A percentile compares a stretch with the other conserved stretches of the same genome.
These are phyloP conservation scores for Taiwanofungus camphoratus DNA, from an alignment of 1,284 basidiomycete genomes.

Conservation along the genomic window DNA sequence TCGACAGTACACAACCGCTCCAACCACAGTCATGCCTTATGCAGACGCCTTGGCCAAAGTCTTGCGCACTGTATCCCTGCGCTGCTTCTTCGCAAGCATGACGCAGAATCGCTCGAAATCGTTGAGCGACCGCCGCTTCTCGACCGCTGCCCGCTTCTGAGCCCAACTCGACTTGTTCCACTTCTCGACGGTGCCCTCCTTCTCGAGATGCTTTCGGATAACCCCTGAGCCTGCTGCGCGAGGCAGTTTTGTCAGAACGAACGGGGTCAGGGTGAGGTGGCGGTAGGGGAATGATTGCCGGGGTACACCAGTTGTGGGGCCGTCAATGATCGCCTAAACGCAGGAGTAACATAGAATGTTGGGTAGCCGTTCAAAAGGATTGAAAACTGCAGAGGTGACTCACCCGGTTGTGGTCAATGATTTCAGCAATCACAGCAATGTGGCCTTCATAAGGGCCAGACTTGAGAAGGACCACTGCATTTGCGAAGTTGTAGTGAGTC, in stretches of 20 bases:
- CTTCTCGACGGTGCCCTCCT: slow-evolving; percentile 68
- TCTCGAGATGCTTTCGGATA: slow-evolving; percentile 87
- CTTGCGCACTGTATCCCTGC: slow-evolving; percentile 69
- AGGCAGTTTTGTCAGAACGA: slow-evolving; percentile 82
- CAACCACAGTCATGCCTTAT: slow-evolving; percentile 8
- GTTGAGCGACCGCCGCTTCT: slow-evolving; percentile 73
- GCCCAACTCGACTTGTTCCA: slow-evolving; percentile 91
- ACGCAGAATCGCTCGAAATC: slow-evolving; percentile 90
- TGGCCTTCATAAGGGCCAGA: slow-evolving; percentile 82
- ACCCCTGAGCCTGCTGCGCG: slow-evolving; percentile 80
- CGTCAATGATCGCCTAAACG: slow-evolving; percentile 88
- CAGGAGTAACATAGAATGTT: slow-evolving; percentile 1
- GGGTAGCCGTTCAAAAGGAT: too few species aligned
- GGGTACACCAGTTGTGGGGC: slow-evolving; percentile 85
- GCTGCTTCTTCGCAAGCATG: slow-evolving; percentile 73
- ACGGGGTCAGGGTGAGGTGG: slow-evolving; percentile 88
- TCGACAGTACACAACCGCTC: not conserved
- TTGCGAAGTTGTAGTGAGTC: not conserved
- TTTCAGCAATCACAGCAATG: slow-evolving; percentile 94
- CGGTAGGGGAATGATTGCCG: slow-evolving; percentile 92
- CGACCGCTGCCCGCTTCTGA: slow-evolving; percentile 78
- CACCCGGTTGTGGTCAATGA: slow-evolving; percentile 99
- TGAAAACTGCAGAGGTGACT: slow-evolving; percentile 27
- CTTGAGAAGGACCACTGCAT: slow-evolving; percentile 88
- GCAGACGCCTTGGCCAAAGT: slow-evolving; percentile 31